These are phyloP conservation scores for Citrus unshiu DNA, from an alignment of 345 rosid species.

Conservation along the genomic window DNA sequence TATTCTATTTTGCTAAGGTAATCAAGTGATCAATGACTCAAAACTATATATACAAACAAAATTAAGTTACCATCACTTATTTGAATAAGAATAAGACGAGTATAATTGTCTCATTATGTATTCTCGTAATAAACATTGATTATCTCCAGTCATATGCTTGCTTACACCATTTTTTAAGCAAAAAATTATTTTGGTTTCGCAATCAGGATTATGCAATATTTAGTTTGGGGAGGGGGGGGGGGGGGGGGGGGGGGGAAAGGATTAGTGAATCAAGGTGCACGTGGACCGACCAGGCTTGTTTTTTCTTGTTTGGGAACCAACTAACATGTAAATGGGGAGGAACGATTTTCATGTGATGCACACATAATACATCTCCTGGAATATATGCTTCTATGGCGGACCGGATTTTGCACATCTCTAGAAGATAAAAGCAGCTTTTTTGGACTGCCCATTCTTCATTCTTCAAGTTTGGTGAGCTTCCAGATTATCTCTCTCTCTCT, in stretches of 20 bases:
- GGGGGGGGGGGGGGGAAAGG: accelerated
- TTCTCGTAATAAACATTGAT: no score
- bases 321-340: neutral
- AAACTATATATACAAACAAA: no score
- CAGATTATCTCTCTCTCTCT: neutral
- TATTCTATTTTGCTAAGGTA: no score
- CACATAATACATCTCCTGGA: neutral
- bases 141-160: neutral
- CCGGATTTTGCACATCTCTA: neutral
- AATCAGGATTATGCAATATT: neutral
- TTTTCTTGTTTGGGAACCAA: neutral
- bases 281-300: neutral
- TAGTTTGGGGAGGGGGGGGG: no score
- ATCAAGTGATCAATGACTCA: no score
- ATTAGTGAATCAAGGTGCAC: neutral
- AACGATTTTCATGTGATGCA: neutral
- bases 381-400: neutral
- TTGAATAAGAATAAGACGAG: no score
- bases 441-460: neutral
- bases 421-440: neutral
- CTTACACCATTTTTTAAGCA: no score
- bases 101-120: no score
- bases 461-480: neutral
- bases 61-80: no score
- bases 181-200: neutral